phyloP scores from a whole-genome alignment of 2,329 filamentous ascomycete species.

The Fusarium sp. region DNA sequence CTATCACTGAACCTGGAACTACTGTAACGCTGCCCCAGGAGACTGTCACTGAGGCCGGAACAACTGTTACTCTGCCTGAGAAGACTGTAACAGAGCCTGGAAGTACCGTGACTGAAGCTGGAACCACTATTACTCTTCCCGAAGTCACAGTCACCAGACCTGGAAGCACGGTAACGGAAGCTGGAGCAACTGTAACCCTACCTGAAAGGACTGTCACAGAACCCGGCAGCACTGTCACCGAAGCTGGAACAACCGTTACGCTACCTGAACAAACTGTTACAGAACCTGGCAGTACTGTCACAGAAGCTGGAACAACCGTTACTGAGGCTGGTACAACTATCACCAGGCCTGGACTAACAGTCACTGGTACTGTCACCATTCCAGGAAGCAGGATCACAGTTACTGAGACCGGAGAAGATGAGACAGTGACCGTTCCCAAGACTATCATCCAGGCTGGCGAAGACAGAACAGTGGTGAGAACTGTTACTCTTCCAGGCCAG shows the following conservation, averaged over 20 bases:
- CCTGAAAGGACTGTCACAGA: not conserved
- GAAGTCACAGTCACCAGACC: not conserved
- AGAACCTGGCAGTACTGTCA: conserved; percentile 7
- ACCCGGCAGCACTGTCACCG: too few species aligned
- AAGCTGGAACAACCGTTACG: conserved; percentile 10
- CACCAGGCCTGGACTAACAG: conserved; percentile 17
- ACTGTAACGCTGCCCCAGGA: conserved; percentile 3
- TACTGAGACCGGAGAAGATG: conserved; percentile 15
- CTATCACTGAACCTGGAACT: conserved; percentile 18
- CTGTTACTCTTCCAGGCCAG: conserved; percentile 42
- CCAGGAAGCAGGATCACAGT: conserved; percentile 30
- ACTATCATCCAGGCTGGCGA: conserved; percentile 31
- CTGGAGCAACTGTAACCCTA: conserved; percentile 17
- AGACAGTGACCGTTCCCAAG: conserved; percentile 30
- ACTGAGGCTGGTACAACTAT: conserved; percentile 16
- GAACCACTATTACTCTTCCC: conserved; percentile 11
- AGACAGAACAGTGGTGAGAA: conserved; percentile 29
- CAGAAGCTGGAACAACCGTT: conserved; percentile 12
- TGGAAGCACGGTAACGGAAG: conserved; percentile 18
- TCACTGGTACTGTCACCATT: conserved; percentile 26
- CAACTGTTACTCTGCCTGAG: conserved; percentile 14
- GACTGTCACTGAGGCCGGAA: conserved; percentile 12
- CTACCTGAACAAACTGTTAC: not conserved
- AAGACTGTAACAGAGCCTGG: conserved; percentile 17
- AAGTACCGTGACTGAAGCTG: conserved; percentile 18